Evolutionary conservation across 2,329 filamentous ascomycete genomes (phyloP), one percentile per base, ranked within the genome.

Genomic region (Keithomyces neogunnii): DNA sequence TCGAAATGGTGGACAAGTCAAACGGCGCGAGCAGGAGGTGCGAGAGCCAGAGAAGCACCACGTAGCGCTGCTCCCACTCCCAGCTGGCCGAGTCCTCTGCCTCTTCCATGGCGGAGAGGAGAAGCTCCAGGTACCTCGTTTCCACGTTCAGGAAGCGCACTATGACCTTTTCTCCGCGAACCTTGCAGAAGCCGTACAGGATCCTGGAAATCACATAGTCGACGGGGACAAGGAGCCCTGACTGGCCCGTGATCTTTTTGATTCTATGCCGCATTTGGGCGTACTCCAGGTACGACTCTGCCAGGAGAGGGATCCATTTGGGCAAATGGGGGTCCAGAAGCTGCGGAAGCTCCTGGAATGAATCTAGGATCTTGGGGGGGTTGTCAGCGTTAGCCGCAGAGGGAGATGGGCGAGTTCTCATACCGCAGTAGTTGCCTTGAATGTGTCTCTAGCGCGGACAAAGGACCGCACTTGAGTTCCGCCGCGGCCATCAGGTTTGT

Each of bases 331-430:
- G 82, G 69, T 99, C 93, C 30, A 99, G 79, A 39, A 97, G 78
- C 66, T 99, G 93, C 19, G 93, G 93, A 57, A 95, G 85, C 73
- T 96, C 91, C 74, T 97, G 92, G 60, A 97, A 99, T 2, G 87
- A 84, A 59, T 96, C 90, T 47, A 99, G 81, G 4, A 79, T 66
- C 73, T 44, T 77, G 5, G 28, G 28, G 10, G 3, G 13, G 45
- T 53, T 68, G 73, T 44, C 29, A 33, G 4, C 35, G 35, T 26
- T 51, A 54, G 29, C 39, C 8, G 13, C 36, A 52, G 57, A 31
- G 59, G 57, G 43, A 26, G 26, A 26, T 1, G 30, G 13, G 11
- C 29, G 8, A 19, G 44, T 35, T 3, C 13, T 43, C 60, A 62
- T 59, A 81, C 79, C 56, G 69, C 62, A 19, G 69, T 72, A 19